phyloP scores from a whole-genome alignment of 176 grass and related monocot species.

The maize (Zea mays) region Zm-B73-REFERENCE-NAM-5.0 NC_050102.1:170913501-170914000 shows the following conservation, averaged over 20 bases:
- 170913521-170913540: constrained; percentile 19
- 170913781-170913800: background rate
- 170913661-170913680: constrained; percentile 91
- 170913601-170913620: constrained; percentile 97
- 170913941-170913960: background rate
- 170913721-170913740: constrained; percentile 28
- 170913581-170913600: constrained; percentile 85
- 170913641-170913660: constrained; percentile 95
- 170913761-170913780: constrained; percentile 14
- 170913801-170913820: background rate
- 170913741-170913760: constrained; percentile 9
- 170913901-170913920: background rate
- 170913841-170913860: constrained; percentile 1
- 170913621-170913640: constrained; percentile 98
- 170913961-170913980: background rate
- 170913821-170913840: background rate
- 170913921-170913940: background rate
- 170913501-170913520: background rate
- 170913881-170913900: background rate
- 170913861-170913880: background rate
- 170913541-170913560: constrained; percentile 88
- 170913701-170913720: constrained; percentile 87
- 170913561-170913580: constrained; percentile 98
- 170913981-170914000: constrained; percentile 19
- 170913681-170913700: constrained; percentile 96